A percentile compares a stretch with the other conserved stretches of the same genome.
Conservation (phyloP, 352 stramenopile species). For the Lagenidium sp. region DNA sequence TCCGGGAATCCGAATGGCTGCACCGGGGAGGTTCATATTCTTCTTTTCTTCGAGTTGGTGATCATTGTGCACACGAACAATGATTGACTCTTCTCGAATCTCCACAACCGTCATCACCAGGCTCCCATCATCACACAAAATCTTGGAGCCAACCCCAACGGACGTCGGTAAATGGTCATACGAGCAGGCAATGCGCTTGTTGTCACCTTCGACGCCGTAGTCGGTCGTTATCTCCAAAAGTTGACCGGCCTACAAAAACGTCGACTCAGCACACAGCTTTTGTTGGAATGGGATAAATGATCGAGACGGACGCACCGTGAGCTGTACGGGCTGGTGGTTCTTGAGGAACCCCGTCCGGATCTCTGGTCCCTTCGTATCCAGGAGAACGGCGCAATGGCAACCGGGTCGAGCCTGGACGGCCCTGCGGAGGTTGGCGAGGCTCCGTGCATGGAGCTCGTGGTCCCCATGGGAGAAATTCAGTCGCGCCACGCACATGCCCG, state of each 20-base stretch:
- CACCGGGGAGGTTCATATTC: conserved; percentile 96
- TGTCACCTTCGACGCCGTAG: conserved; percentile 75
- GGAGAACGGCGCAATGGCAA: conserved; percentile 87
- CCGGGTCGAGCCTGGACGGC: conserved; percentile 57
- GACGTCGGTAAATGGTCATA: conserved; percentile 91
- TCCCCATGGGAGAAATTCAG: conserved; percentile 99
- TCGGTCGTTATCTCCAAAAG: conserved; percentile 88
- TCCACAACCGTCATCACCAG: conserved; percentile 90
- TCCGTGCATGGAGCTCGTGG: conserved; percentile 88
- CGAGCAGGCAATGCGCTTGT: conserved; percentile 84
- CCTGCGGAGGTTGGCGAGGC: conserved; percentile 85
- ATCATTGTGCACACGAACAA: conserved; percentile 76
- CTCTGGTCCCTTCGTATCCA: conserved; percentile 97
- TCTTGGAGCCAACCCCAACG: conserved; percentile 89
- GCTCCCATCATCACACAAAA: conserved; percentile 95
- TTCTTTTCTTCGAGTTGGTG: conserved; percentile 93
- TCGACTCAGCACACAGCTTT: too few relatives aligned
- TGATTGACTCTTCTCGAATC: conserved; percentile 60
- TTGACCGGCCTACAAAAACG: conserved; percentile 54
- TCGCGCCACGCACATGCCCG: conserved; percentile 96
- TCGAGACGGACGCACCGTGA: conserved; percentile 37
- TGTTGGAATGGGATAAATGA: too few relatives aligned
- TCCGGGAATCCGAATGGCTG: conserved; percentile 84
- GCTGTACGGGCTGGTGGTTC: conserved; percentile 51
- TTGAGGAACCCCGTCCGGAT: conserved; percentile 90